Evolutionary conservation across 805 yeast genomes (phyloP), one percentile per base, ranked within the genome.

Genomic region (Jamesozyma lodderae): DNA sequence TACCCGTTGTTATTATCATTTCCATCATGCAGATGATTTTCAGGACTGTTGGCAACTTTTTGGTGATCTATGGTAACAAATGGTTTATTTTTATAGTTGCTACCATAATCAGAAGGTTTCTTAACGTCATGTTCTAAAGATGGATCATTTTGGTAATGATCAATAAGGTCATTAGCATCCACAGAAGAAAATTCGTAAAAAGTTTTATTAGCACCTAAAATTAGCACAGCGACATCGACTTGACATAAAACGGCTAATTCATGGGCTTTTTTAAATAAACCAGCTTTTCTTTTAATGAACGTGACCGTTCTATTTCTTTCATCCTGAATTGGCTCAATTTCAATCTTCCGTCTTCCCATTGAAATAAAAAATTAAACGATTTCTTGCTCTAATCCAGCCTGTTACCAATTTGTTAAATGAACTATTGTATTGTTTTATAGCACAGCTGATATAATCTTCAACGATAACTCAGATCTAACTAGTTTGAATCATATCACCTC

Each of bases 331-430:
- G 97, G 97, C 61, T 83, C 79, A 52, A 90, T 90, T 45, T 84
- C 94, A 48, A 90, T 92, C 63, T 92, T 90, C 66, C 96, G 81
- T 69, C 97, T 81, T 38, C 98, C 98, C 98, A 90, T 90, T 37
- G 8, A 38, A 24, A 24, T 24, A 4, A 13, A 22, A 22, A 22
- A 10, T 22, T 22, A 7, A 22, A 22, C 10, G 6, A 22, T 22
- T 22, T n/a, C n/a, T n/a, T n/a, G n/a, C n/a, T n/a, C n/a, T n/a
- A n/a, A n/a, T n/a, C n/a, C n/a, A n/a, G n/a, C n/a, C n/a, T n/a
- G n/a, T n/a, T n/a, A n/a, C n/a, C n/a, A n/a, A n/a, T n/a, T n/a
- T n/a, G n/a, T n/a, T n/a, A n/a, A n/a, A n/a, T n/a, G n/a, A n/a
- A n/a, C n/a, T n/a, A n/a, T n/a, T n/a, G n/a, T n/a, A n/a, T n/a